A percentile compares a stretch with the other conserved stretches of the same genome.
These are phyloP conservation scores for Claviceps pazoutovae DNA, from an alignment of 2,329 filamentous ascomycete species.

Conservation along the genomic window DNA sequence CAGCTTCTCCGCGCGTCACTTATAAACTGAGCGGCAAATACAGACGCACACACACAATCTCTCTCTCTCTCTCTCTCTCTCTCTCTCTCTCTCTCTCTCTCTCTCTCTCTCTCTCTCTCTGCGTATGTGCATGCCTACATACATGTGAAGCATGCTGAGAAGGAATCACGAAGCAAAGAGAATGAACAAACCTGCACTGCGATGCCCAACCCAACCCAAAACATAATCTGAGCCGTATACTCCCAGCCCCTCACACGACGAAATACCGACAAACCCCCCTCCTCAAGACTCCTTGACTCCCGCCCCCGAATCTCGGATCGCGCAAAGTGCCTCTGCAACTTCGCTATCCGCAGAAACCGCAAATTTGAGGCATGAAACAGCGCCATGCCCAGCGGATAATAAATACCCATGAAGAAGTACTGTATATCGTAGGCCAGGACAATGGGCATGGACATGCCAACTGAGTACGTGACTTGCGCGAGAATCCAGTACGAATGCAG, in stretches of 20 bases:
- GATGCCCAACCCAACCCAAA: background rate
- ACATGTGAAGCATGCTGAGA: no score
- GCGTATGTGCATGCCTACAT: no score
- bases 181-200: background rate
- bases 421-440: constrained; percentile 33
- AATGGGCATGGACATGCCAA: constrained; percentile 26
- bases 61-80: background rate
- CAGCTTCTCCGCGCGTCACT: background rate
- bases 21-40: no score
- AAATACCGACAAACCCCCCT: constrained; percentile 5
- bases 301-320: constrained; percentile 4
- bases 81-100: background rate
- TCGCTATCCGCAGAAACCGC: constrained; percentile 43
- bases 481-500: constrained; percentile 26
- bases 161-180: background rate
- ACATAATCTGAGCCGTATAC: background rate
- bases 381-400: constrained; percentile 50
- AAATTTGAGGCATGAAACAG: constrained; percentile 51
- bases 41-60: background rate
- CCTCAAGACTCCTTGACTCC: constrained; percentile 5
- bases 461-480: constrained; percentile 28
- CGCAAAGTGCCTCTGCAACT: constrained; percentile 19
- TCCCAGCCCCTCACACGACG: background rate
- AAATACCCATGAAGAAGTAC: constrained; percentile 53
- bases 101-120: background rate